Evolutionary conservation across 192 early-diverging fungal genomes (phyloP).

Genomic region (Rhizophagus prolifer): DNA sequence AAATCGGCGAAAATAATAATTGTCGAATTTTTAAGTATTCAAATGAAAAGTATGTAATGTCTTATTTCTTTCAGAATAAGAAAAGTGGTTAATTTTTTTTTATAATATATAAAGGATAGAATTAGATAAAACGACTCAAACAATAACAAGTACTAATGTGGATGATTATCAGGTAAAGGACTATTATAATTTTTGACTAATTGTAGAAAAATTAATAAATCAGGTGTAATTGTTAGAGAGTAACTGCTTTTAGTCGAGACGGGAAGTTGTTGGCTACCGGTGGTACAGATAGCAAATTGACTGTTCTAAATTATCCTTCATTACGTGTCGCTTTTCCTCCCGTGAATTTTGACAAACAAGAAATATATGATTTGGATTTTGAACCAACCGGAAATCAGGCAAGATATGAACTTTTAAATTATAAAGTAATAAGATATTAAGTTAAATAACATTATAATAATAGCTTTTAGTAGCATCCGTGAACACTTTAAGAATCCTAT

Average conservation of each 20-base stretch:
- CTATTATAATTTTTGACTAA: not conserved
- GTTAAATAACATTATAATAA: not conserved
- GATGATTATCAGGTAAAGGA: conserved; percentile 56
- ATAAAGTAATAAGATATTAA: no score
- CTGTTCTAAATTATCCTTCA: conserved; percentile 63
- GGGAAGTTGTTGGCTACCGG: conserved; percentile 66
- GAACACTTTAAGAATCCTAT: conserved; percentile 46
- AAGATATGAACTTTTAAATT: not conserved
- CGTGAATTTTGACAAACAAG: conserved; percentile 55
- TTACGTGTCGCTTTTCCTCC: conserved; percentile 47
- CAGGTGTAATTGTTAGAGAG: conserved; percentile 41
- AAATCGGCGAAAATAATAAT: conserved; percentile 73
- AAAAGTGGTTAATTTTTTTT: not conserved
- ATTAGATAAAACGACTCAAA: conserved; percentile 39
- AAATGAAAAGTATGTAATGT: conserved; percentile 43
- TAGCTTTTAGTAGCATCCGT: conserved; percentile 54
- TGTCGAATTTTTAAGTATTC: conserved; percentile 69
- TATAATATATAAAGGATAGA: conserved; percentile 37
- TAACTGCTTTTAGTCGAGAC: conserved; percentile 63
- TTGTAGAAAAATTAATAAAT: not conserved
- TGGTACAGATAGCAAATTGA: conserved; percentile 66
- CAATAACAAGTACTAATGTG: conserved; percentile 50
- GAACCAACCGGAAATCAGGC: conserved; percentile 39
- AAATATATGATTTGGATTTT: conserved; percentile 69
- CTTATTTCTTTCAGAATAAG: not conserved